Base-by-base conservation (phyloP, 805 yeast genomes). In the Sugiyamaella marilandica region DNA sequence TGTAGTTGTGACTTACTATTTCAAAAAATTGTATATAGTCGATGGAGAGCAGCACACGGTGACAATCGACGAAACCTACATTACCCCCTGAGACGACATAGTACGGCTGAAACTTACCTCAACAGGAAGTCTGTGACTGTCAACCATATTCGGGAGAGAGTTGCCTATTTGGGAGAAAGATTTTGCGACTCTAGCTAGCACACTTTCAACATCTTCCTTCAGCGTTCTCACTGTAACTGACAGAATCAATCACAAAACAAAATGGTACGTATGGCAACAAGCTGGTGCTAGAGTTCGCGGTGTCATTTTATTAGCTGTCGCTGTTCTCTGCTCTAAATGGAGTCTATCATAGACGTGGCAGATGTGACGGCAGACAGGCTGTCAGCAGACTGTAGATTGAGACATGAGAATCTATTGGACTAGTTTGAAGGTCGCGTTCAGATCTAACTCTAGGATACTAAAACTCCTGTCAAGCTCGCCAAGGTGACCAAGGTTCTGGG, bases 401-500 rank as follows among this genome's bases (percentile, higher is more conserved):
- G 29, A 24, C 29, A 24, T 24, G 7, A 7, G 7, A 24, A 7
- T 5, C 29, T 7, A 7, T 24, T 24, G 7, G 29, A 24, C 29
- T 24, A 24, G 29, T 7, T 24, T 5, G 29, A 24, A 24, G 29
- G 7, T 7, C 7, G 7, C 29, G 29, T 24, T 24, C 39, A 34
- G 5, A 31, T 14, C 47, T 45, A 45, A 45, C 47, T 31, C 16
- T 36, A 65, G 76, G 76, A 73, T 59, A 59, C 74, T 55, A 73
- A 73, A 66, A 65, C 74, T 56, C 96, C 96, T 75, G 97, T 92
- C 73, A 94, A 96, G 82, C 88, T 92, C 79, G 99, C 98, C 76
- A 92, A 92, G 84, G 99, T 92, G 75, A 89, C 89, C 80, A 94
- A 92, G 83, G 98, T 92, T 77, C 84, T 92, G 79, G 98, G 98